Evolutionary conservation across 2,329 filamentous ascomycete genomes (phyloP).

Genomic region (Stagonosporopsis chrysanthemi): DNA sequence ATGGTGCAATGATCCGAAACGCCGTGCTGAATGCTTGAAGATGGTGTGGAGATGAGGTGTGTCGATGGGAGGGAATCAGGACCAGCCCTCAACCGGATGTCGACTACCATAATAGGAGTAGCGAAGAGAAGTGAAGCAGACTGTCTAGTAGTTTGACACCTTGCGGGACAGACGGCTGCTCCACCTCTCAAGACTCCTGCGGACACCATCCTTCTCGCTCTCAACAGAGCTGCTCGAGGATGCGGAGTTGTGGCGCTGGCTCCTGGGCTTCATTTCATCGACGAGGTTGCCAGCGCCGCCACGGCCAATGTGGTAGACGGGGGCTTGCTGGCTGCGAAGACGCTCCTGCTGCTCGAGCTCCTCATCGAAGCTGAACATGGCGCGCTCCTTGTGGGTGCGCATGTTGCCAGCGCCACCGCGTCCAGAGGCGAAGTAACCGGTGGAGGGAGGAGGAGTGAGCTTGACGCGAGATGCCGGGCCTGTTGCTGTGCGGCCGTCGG

Average conservation of each 20-base stretch:
- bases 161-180: conserved; percentile 46
- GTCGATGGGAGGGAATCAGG: conserved; percentile 47
- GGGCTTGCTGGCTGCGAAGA: conserved; percentile 62
- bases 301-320: conserved; percentile 69
- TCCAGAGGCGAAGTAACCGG: conserved; percentile 68
- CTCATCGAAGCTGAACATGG: conserved; percentile 74
- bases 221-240: conserved; percentile 38
- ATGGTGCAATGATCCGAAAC: conserved; percentile 26
- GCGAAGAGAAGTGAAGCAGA: conserved; percentile 10
- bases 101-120: conserved; percentile 16
- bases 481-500: conserved; percentile 54
- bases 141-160: conserved; percentile 41
- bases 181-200: conserved; percentile 47
- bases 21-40: conserved; percentile 33
- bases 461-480: conserved; percentile 59
- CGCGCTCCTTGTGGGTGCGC: conserved; percentile 60
- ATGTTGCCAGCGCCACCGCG: conserved; percentile 74
- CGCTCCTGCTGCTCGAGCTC: conserved; percentile 66
- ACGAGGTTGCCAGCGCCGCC: conserved; percentile 66
- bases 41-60: neutral
- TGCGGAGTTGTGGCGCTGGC: conserved; percentile 40
- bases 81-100: conserved; percentile 45
- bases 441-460: conserved; percentile 55
- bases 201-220: conserved; percentile 39
- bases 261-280: conserved; percentile 47